Evolutionary conservation across 2,329 filamentous ascomycete genomes (phyloP).

Genomic region (Didymellaceae sp.): DNA sequence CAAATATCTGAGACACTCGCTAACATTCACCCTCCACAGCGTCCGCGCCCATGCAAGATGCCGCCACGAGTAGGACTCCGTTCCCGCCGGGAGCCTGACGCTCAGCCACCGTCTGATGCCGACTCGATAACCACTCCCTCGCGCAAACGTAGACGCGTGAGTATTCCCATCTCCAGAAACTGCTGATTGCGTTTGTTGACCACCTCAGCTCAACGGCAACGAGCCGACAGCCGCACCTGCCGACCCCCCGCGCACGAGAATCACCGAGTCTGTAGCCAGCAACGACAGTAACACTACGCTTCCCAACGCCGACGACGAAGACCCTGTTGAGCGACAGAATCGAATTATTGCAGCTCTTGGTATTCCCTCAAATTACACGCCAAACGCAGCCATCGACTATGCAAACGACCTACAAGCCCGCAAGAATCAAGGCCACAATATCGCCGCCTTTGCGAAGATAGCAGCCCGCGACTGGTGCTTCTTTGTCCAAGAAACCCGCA

Average conservation of each 20-base stretch:
- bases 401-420: slow-evolving; percentile 57
- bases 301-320: slow-evolving; percentile 44
- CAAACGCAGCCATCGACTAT: slow-evolving; percentile 65
- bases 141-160: slow-evolving; percentile 55
- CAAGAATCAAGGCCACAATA: slow-evolving; percentile 52
- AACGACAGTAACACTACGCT: slow-evolving; percentile 52
- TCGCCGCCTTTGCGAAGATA: slow-evolving; percentile 78
- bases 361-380: slow-evolving; percentile 52
- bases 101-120: slow-evolving; percentile 45
- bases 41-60: slow-evolving; percentile 33
- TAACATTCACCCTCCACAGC: slow-evolving; percentile 21
- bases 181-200: slow-evolving; percentile 21
- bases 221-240: slow-evolving; percentile 28
- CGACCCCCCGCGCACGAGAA: slow-evolving; percentile 38
- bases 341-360: slow-evolving; percentile 50
- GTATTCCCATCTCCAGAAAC: slow-evolving; percentile 24
- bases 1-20: slow-evolving; percentile 19
- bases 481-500: slow-evolving; percentile 76
- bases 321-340: slow-evolving; percentile 46
- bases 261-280: slow-evolving; percentile 48
- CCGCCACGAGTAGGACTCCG: slow-evolving; percentile 39
- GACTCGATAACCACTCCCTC: slow-evolving; percentile 57
- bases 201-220: slow-evolving; percentile 45
- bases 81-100: slow-evolving; percentile 41
- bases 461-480: slow-evolving; percentile 84